phyloP scores from a whole-genome alignment of 2,329 filamentous ascomycete species.

The Colletotrichum cuscutae region DNA sequence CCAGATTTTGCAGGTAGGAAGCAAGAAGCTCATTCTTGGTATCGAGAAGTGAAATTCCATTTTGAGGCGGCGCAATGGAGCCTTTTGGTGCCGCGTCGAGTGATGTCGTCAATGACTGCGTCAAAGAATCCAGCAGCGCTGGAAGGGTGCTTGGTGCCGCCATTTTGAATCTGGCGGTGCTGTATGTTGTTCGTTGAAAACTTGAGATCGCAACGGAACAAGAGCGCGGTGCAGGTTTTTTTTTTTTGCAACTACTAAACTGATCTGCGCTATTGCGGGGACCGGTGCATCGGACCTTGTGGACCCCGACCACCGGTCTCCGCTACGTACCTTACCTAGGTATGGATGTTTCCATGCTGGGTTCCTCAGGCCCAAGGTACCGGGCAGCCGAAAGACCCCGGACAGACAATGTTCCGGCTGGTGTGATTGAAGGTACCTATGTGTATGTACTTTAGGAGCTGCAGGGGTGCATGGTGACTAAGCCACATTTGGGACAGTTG shows the following conservation, averaged over 20 bases:
- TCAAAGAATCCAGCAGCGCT: slow-evolving; percentile 63
- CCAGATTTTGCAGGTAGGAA: slow-evolving; percentile 93
- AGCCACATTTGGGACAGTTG: slow-evolving; percentile 32
- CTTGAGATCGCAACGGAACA: neutral
- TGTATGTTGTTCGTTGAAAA: neutral
- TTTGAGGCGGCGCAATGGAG: slow-evolving; percentile 76
- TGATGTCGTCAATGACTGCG: slow-evolving; percentile 69
- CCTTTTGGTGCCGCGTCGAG: slow-evolving; percentile 74
- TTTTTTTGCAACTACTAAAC: slow-evolving; percentile 18
- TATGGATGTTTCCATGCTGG: neutral
- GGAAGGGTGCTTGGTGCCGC: slow-evolving; percentile 61
- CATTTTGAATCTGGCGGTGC: slow-evolving; percentile 45
- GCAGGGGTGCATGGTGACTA: slow-evolving; percentile 16
- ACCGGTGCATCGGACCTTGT: neutral
- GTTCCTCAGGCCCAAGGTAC: neutral
- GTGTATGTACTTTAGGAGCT: neutral
- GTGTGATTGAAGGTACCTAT: neutral
- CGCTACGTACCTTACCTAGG: neutral
- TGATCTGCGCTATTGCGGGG: slow-evolving; percentile 27
- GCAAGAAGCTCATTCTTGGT: slow-evolving; percentile 97
- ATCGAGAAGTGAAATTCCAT: slow-evolving; percentile 94
- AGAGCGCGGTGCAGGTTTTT: slow-evolving; percentile 21
- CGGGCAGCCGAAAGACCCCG: neutral
- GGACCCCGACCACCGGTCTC: neutral
- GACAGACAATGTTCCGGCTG: slow-evolving; percentile 17